Evolutionary conservation across 257 asterid species (phyloP), one percentile per base, ranked within the genome.

Genomic region (Mitragyna speciosa): DNA sequence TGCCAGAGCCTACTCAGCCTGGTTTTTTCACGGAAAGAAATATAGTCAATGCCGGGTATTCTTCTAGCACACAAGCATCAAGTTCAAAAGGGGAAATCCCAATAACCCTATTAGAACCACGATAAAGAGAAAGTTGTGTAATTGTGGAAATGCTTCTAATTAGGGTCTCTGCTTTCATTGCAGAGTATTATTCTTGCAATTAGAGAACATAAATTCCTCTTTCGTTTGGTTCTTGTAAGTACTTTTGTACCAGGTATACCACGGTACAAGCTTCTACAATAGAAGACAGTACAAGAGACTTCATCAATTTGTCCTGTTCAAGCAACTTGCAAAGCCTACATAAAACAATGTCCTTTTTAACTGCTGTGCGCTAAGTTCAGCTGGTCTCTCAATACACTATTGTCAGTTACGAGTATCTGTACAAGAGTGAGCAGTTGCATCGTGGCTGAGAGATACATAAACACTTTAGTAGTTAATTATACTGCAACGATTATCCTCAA

Each of bases 1-100:
- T 87, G 78, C 90, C 88, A 20, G 73, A 59, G 48, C 43, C 87
- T 39, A 79, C 66, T 36, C 80, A 80, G 52, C 90, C 88, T 63
- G 88, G 90, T 0, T 87, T 80, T 36, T 87, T 83, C 45, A 66
- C 67, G 12, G 83, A 78, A 76, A 87, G 82, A 63, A 72, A 64
- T 76, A 24, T 41, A 20, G 14, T 48, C 2, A n/a, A 30, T 10
- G 54, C 3, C 24, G 80, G 19, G 9, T 6, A 54, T 19, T 54
- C 61, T 54, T 54, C 61, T 54, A 19, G 31, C 31, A 24, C 66
- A 54, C 66, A 59, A 7, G 15, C 31, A 59, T 59, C 66, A 24
- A 59, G 66, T 59, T 59, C 68, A 26, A 63, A 11, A 10, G 39
- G 36, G 26, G 68, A 63, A 63, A 63, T 63, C 6, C 26, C 68